Conservation (phyloP, 352 stramenopile genomes). For the Pythium aristosporum region DNA sequence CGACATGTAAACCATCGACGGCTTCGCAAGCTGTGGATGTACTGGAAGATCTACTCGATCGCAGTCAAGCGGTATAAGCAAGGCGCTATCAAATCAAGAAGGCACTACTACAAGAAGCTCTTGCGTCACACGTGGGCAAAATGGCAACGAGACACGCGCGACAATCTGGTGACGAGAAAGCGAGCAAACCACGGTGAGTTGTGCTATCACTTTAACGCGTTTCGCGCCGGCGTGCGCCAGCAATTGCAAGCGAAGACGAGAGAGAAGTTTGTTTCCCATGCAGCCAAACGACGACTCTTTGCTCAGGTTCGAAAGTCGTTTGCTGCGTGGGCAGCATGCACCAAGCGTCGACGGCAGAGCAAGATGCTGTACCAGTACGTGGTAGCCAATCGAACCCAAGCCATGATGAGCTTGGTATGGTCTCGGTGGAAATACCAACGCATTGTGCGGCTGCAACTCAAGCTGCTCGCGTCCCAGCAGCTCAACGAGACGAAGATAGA, state of each 20-base stretch:
- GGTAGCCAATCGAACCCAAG: conserved; percentile 18
- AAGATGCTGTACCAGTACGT: conserved; percentile 26
- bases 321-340: conserved; percentile 23
- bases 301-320: conserved; percentile 25
- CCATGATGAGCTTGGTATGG: conserved; percentile 35
- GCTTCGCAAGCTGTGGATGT: conserved; percentile 67
- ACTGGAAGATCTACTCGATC: conserved; percentile 82
- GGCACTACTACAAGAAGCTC: conserved; percentile 77
- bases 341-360: conserved; percentile 24
- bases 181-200: conserved; percentile 47
- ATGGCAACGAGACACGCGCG: conserved; percentile 44
- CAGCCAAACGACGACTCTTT: conserved; percentile 23
- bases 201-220: conserved; percentile 49
- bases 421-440: conserved; percentile 37
- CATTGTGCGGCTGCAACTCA: conserved; percentile 18
- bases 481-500: conserved; percentile 22
- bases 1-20: conserved; percentile 60
- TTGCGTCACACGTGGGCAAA: conserved; percentile 48
- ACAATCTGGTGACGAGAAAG: conserved; percentile 44
- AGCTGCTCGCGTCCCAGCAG: conserved; percentile 22
- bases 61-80: conserved; percentile 64
- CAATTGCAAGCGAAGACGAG: conserved; percentile 28
- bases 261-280: conserved; percentile 9
- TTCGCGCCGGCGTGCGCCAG: conserved; percentile 34
- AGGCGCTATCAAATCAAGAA: conserved; percentile 66